Evolutionary conservation across 768 basidiomycete species (phyloP), one percentile per base, ranked within the genome.

Genomic region (Leccinellum luteum): DNA sequence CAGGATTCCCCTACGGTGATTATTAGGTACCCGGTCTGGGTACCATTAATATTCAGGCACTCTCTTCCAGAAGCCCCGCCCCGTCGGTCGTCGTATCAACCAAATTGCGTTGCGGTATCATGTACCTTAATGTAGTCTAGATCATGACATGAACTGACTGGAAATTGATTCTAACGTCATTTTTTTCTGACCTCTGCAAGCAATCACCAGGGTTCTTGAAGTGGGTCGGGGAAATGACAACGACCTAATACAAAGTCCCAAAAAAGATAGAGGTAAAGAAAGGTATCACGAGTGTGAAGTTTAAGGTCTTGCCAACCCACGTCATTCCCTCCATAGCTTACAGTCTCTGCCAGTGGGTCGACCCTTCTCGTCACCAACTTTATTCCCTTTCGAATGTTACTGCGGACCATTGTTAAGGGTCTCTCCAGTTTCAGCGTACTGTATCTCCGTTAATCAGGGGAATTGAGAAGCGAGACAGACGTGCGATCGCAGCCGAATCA

Each of bases 61-160:
- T 54, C 34, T 43, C 54, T 56, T 43, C 38, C n/a, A 25, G 53
- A 45, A 15, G 19, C 44, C 6, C 12, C 28, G 17, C 51, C 52
- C 48, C 52, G 30, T 48, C 43, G 6, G 51, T 57, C 47, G 52
- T 57, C 57, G 51, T 59, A 51, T 34, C 58, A 35, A 57, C 57
- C 44, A 50, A 34, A 49, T 23, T 28, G 17, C 34, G 27, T 47
- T 47, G 32, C 47, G 45, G 38, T 55, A 15, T n/a, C 6, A 28
- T n/a, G 35, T 47, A 47, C 49, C 56, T 58, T 47, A n/a, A 41
- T 28, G 19, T 55, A 21, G 15, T 25, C n/a, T n/a, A 30, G 30
- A 49, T 35, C 15, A 45, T 56, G 57, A 48, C 38, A 63, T 60
- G 19, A 53, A 5, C 12, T 15, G 19, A 31, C 19, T 17, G 25